Conservation (phyloP, 2,329 filamentous ascomycete genomes). For the Fusarium lyarnte region DNA sequence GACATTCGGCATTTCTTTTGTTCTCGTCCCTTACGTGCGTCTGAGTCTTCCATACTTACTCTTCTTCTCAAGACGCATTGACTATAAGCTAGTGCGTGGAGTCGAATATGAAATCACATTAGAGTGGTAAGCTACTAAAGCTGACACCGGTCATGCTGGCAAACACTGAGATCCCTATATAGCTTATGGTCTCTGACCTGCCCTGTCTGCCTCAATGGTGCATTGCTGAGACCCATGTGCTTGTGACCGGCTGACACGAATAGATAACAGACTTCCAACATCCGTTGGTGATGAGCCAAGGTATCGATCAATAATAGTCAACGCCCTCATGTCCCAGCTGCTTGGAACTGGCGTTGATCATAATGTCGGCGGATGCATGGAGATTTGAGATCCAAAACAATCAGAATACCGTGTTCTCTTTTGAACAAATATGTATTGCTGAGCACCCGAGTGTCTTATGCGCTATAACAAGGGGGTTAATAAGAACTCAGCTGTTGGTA, state of each 20-base stretch:
- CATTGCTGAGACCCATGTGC: neutral
- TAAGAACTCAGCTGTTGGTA: slow-evolving; percentile 2
- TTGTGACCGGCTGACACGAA: neutral
- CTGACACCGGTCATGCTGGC: neutral
- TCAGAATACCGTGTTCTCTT: neutral
- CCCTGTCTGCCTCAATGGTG: neutral
- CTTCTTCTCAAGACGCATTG: neutral
- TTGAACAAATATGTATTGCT: neutral
- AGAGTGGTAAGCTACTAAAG: neutral
- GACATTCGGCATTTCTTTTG: slow-evolving; percentile 17
- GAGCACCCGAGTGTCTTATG: neutral
- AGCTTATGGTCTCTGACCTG: neutral
- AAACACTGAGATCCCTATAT: neutral
- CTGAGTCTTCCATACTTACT: neutral
- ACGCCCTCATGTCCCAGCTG: slow-evolving; percentile 1
- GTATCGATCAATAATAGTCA: neutral
- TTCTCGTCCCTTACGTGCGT: neutral
- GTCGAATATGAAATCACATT: neutral
- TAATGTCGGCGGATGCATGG: neutral
- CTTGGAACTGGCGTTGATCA: slow-evolving; percentile 10
- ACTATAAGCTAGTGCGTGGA: neutral
- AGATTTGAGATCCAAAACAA: neutral
- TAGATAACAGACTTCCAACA: neutral
- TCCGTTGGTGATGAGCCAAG: neutral
- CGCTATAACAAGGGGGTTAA: slow-evolving; percentile 3